phyloP scores from a whole-genome alignment of 352 stramenopile genomes.

The Phytophthora multivora region DNA sequence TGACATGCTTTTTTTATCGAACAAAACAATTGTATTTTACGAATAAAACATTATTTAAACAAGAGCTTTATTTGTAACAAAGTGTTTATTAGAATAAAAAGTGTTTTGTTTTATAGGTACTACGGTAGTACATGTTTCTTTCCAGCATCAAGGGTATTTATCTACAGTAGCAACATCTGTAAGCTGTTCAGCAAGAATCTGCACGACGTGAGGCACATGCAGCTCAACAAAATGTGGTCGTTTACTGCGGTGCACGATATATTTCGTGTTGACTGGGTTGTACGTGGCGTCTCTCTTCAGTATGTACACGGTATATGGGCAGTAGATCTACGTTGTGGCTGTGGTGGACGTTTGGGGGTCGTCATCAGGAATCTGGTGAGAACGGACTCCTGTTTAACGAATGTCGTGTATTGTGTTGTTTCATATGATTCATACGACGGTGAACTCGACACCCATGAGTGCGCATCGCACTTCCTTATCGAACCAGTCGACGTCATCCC shows the following conservation, averaged over 20 bases:
- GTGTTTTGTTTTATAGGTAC: neutral
- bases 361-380: neutral
- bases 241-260: neutral
- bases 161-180: no score
- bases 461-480: neutral
- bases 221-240: no score
- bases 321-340: neutral
- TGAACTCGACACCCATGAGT: neutral
- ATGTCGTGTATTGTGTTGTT: neutral
- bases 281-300: neutral
- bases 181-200: neutral
- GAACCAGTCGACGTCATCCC: neutral
- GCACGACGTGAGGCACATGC: neutral
- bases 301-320: neutral
- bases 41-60: no score
- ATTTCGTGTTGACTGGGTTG: neutral
- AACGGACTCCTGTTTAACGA: neutral
- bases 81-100: no score
- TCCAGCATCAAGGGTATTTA: no score
- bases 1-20: no score
- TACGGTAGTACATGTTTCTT: no score
- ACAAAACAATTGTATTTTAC: no score
- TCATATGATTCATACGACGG: neutral
- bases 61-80: no score
- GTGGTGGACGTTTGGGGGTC: neutral